phyloP scores from a whole-genome alignment of 176 grass and related monocot genomes.

The Paspalum notatum region DNA sequence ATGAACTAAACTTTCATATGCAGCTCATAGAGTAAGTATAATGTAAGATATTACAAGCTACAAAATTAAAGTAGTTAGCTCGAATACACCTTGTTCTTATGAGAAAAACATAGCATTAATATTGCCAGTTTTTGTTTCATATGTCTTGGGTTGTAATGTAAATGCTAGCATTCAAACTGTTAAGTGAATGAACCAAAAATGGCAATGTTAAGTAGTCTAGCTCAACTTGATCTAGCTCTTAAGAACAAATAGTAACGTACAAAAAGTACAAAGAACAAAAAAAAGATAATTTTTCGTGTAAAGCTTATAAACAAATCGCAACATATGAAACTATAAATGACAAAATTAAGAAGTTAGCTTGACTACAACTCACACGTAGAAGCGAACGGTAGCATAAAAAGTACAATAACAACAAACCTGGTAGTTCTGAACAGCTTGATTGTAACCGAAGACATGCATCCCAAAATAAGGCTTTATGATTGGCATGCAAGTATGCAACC shows the following conservation, averaged over 20 bases:
- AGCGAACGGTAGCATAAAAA: not conserved
- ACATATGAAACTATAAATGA: not conserved
- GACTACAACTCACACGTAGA: not conserved
- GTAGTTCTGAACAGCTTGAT: not conserved
- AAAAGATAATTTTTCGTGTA: too few species aligned
- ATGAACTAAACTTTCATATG: too few species aligned
- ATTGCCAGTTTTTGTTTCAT: too few species aligned
- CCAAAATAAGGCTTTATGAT: not conserved
- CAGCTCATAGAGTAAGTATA: too few species aligned
- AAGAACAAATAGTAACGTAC: too few species aligned
- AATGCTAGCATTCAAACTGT: too few species aligned
- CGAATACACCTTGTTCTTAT: too few species aligned
- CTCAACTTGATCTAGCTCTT: not conserved
- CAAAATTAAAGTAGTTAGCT: too few species aligned
- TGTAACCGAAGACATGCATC: not conserved
- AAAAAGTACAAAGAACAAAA: too few species aligned
- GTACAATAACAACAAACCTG: not conserved
- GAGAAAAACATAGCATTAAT: too few species aligned
- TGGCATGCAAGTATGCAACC: not conserved
- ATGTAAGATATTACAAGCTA: too few species aligned
- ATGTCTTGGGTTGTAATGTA: too few species aligned
- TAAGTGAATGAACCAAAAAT: not conserved
- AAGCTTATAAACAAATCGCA: not conserved
- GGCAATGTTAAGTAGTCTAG: not conserved
- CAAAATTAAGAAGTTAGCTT: not conserved